These are phyloP conservation scores for Hordeum vulgare DNA, from an alignment of 176 grass and related monocot genomes.

Conservation along the genomic window MorexV3_pseudomolecules_assembly NC_058524.1:222229184-222229683, in stretches of 20 bases:
- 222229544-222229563: not conserved
- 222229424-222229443: constrained; percentile 22
- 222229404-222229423: constrained; percentile 43
- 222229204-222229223: not conserved
- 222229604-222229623: not conserved
- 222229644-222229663: not conserved
- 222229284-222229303: not conserved
- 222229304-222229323: not conserved
- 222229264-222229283: not conserved
- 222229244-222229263: not conserved
- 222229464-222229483: not conserved
- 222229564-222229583: not conserved
- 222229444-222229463: not conserved
- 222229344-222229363: not conserved
- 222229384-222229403: constrained; percentile 60
- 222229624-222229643: not conserved
- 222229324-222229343: not conserved
- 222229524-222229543: not conserved
- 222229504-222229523: constrained; percentile 32
- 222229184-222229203: not conserved
- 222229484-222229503: not conserved
- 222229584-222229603: constrained; percentile 11
- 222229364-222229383: constrained; percentile 63
- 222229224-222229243: not conserved
- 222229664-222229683: not conserved